A percentile compares a stretch with the other conserved stretches of the same genome.
phyloP scores from a whole-genome alignment of 2,329 filamentous ascomycete species.

The Cryphonectria carpinicola region DNA sequence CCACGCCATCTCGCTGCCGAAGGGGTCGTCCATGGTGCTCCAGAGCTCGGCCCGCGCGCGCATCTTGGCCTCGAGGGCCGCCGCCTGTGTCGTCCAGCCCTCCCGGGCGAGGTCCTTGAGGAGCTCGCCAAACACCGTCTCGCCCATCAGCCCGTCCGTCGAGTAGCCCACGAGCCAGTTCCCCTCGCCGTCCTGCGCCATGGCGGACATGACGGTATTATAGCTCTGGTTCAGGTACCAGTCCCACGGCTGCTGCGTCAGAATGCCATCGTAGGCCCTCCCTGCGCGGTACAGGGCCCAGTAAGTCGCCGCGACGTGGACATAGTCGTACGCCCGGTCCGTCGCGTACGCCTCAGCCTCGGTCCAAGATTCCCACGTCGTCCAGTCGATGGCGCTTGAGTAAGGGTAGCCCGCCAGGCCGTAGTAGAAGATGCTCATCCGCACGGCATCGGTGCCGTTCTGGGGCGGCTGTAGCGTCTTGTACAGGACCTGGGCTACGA shows the following conservation, averaged over 20 bases:
- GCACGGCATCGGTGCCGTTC: slow-evolving; percentile 46
- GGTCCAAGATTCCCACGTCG: slow-evolving; percentile 56
- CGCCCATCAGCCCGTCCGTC: slow-evolving; percentile 60
- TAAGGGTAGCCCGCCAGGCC: slow-evolving; percentile 50
- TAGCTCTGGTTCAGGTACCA: slow-evolving; percentile 63
- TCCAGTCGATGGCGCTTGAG: slow-evolving; percentile 49
- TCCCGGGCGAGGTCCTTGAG: slow-evolving; percentile 56
- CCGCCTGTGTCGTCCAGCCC: slow-evolving; percentile 43
- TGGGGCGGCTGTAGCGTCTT: slow-evolving; percentile 50
- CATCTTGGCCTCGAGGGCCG: slow-evolving; percentile 51
- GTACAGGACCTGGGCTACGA: slow-evolving; percentile 56
- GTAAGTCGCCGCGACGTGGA: slow-evolving; percentile 59
- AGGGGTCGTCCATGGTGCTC: slow-evolving; percentile 56
- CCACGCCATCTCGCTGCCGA: slow-evolving; percentile 66
- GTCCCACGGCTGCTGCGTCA: slow-evolving; percentile 47
- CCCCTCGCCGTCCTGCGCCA: slow-evolving; percentile 37
- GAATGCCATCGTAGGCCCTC: slow-evolving; percentile 49
- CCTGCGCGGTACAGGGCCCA: slow-evolving; percentile 62
- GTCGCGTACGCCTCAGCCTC: slow-evolving; percentile 47
- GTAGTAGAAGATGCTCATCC: slow-evolving; percentile 62
- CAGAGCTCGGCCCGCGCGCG: slow-evolving; percentile 52
- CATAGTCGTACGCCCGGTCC: slow-evolving; percentile 62
- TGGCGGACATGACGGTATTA: slow-evolving; percentile 49
- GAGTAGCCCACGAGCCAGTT: slow-evolving; percentile 43
- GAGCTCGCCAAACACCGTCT: slow-evolving; percentile 59